Conservation (phyloP, 495 filamentous ascomycete species). For the Corynascus novoguineensis region DNA sequence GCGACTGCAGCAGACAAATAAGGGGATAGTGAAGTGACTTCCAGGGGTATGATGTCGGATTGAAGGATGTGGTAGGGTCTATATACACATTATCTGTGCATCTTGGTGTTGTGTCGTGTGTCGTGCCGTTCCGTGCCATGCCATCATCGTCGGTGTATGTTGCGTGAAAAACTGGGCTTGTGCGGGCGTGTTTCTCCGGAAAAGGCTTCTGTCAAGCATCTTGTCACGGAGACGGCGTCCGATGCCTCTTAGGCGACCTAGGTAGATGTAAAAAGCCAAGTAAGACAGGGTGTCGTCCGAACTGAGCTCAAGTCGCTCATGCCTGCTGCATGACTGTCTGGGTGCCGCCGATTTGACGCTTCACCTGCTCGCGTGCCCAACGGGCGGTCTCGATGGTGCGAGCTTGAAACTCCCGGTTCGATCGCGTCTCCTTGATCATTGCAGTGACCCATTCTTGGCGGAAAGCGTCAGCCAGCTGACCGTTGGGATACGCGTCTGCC, state of each 20-base stretch:
- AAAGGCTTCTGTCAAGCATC: conserved; percentile 6
- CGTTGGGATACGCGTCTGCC: conserved; percentile 86
- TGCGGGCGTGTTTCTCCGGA: conserved; percentile 14
- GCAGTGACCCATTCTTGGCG: conserved; percentile 81
- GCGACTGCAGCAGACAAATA: conserved; percentile 16
- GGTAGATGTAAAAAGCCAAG: background rate
- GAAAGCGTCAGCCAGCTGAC: conserved; percentile 77
- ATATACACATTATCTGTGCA: conserved; percentile 35
- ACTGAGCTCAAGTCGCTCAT: conserved; percentile 23
- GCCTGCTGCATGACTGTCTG: conserved; percentile 44
- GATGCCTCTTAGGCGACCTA: conserved; percentile 8
- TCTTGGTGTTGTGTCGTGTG: conserved; percentile 20
- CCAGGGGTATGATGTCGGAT: conserved; percentile 28
- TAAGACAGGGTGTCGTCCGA: conserved; percentile 16
- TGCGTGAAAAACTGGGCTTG: conserved; percentile 17
- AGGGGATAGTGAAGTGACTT: conserved; percentile 26
- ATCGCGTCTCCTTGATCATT: conserved; percentile 80
- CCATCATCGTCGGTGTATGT: conserved; percentile 18
- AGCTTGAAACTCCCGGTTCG: conserved; percentile 72
- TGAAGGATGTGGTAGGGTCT: conserved; percentile 24
- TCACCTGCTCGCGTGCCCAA: conserved; percentile 96
- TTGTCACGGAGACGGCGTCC: conserved; percentile 10
- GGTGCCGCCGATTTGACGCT: conserved; percentile 68
- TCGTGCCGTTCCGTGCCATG: conserved; percentile 30
- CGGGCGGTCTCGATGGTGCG: conserved; percentile 91